These are phyloP conservation scores for Suillus ampliporus DNA, from an alignment of 768 basidiomycete genomes.

Conservation along the genomic window DNA sequence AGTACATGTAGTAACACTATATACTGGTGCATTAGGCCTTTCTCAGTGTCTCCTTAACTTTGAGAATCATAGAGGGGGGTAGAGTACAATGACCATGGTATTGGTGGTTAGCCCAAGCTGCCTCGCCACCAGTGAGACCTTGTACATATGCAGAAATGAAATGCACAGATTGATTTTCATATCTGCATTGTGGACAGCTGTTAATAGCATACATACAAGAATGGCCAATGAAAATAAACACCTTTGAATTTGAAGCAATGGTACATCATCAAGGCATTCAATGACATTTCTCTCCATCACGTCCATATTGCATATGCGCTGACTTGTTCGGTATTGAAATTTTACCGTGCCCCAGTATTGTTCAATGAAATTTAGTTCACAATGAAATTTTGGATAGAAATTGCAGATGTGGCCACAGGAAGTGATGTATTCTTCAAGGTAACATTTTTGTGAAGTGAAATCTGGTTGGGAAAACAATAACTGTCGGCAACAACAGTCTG, in stretches of 20 bases:
- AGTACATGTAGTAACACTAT: not conserved
- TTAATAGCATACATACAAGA: not conserved
- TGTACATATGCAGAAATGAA: not conserved
- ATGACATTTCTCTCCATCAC: not conserved
- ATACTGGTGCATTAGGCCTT: not conserved
- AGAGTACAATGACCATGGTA: not conserved
- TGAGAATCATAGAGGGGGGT: not conserved
- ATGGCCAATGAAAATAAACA: not conserved
- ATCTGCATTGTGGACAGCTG: not conserved
- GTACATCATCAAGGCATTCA: not conserved
- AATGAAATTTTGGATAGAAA: slow-evolving; percentile 11
- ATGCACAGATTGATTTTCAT: not conserved
- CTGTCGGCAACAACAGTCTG: not conserved
- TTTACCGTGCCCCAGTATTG: not conserved
- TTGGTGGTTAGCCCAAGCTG: not conserved
- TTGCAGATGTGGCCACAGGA: not conserved
- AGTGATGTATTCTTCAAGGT: not conserved
- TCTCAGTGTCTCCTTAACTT: not conserved
- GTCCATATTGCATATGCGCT: not conserved
- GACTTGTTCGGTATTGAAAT: not conserved
- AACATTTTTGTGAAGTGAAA: not conserved
- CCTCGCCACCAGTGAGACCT: not conserved
- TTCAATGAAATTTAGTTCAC: not conserved
- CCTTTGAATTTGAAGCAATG: not conserved
- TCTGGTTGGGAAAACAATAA: not conserved